Evolutionary conservation across 805 yeast genomes (phyloP), one percentile per base, ranked within the genome.

Genomic region (Ogataea ganodermae): DNA sequence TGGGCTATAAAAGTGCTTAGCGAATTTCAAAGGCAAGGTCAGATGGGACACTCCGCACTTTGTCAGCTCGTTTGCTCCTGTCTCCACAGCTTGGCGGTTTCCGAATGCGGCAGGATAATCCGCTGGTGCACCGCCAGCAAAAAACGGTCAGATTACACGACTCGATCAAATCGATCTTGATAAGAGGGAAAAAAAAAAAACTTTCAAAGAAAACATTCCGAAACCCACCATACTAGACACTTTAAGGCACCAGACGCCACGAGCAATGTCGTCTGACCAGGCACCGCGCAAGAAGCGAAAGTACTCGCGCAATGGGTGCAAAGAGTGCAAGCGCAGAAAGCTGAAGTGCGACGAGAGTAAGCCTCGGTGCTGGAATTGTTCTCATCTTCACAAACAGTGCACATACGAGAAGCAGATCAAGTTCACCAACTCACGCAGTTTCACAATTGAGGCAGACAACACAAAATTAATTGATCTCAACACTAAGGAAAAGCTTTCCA

Each of bases 291-390:
- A 71, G 58, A 73, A 70, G 58, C 56, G 78, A 42, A 61, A 66
- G 43, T 74, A 75, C 52, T 71, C 76, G 22, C 60, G 76, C 41
- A 67, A 71, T 46, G 79, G 79, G 5, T 75, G 79, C 48, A 55
- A 58, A 33, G 75, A 72, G 51, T 75, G 79, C 57, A 74, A 74
- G 56, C 52, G 73, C 36, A 59, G 78, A 31, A 73, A 71, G 49
- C 58, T 71, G 45, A 74, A 69, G 59, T 70, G 74, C 53, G 75
- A 69, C 52, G 74, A 71, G 45, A 52, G 50, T 4, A 69, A 68
- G 41, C 74, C 74, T 1, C 53, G 51, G 13, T 74, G 79, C 45
- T 62, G 72, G 66, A 72, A 72, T 40, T 74, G 79, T 45, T 47
- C 63, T 1, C 65, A 64, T 26, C 45, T 71, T 13, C 63, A 65